Evolutionary conservation across 164 flowering plant species (phyloP).

Genomic region (Aristolochia californica): DNA sequence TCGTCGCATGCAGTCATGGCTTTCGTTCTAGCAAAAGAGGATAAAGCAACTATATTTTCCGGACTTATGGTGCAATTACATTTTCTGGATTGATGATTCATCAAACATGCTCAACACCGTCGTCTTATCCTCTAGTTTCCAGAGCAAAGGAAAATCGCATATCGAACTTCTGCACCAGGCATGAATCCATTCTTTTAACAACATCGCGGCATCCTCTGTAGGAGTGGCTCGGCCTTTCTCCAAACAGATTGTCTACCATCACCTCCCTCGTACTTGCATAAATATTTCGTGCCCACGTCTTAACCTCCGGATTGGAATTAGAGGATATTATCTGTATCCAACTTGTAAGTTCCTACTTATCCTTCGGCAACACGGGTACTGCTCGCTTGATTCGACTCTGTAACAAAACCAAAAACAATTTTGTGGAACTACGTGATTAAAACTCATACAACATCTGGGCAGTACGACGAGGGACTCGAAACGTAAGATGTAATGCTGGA

Average conservation of each 20-base stretch:
- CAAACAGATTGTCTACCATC: constrained; percentile 11
- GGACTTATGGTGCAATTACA: too few relatives aligned
- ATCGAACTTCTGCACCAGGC: too few relatives aligned
- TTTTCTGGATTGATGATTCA: too few relatives aligned
- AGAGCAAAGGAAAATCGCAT: too few relatives aligned
- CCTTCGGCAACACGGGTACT: constrained; percentile 16
- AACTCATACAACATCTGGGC: constrained; percentile 31
- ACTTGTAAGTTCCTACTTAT: constrained; percentile 45
- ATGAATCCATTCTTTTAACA: too few relatives aligned
- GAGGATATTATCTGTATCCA: constrained; percentile 23
- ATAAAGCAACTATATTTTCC: too few relatives aligned
- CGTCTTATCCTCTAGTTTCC: too few relatives aligned
- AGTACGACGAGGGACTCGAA: constrained; percentile 27
- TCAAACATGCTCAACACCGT: too few relatives aligned
- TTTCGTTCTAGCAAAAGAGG: too few relatives aligned
- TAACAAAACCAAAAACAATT: constrained; percentile 31
- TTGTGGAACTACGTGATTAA: constrained; percentile 52
- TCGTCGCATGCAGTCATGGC: too few relatives aligned
- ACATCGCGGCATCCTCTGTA: too few relatives aligned
- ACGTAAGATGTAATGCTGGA: constrained; percentile 35
- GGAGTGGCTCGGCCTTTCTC: too few relatives aligned
- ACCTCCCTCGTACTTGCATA: constrained; percentile 37
- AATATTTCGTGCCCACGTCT: constrained; percentile 37
- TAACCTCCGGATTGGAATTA: constrained; percentile 26
- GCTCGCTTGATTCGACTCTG: constrained; percentile 34